Base-by-base conservation (phyloP, 2,329 filamentous ascomycete genomes). In the Diaporthe destruens region DNA sequence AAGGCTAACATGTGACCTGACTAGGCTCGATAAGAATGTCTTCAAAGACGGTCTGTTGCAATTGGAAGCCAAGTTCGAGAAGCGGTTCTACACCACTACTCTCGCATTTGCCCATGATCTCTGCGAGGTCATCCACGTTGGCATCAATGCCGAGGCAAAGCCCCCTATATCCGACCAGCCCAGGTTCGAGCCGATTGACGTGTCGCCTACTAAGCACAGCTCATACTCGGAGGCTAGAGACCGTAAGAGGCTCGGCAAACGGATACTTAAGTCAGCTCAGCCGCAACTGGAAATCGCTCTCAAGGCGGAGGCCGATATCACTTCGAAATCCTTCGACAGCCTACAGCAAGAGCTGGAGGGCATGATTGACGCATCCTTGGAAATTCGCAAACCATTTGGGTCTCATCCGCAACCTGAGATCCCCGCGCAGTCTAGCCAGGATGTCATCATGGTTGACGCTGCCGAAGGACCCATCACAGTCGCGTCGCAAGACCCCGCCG, bases 231-330 rank as follows among this genome's bases (percentile, higher is more conserved):
- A 97, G 77, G 90, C 94, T 74, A 93, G 94, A 72, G 93, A 97
- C 76, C 91, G 93, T 74, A 93, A 94, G 78, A 93, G 92, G 77
- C 85, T 97, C n/a, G 94, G 93, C 32, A 98, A 97, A 82, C 90
- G 95, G 34, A 97, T 98, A 74, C 88, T 97, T 76, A 97, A 94
- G 80, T 90, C 91, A 0, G 88, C 97, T 42, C 94, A 97, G 80
- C 91, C 93, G 18, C 87, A 91, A 56, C 85, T 98, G 3, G 93
- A 98, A 80, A 87, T 89, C 70, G 94, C 94, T 0, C 83, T 95
- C 59, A 89, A 88, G 69, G 93, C 94, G 70, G 96, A 98, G 81
- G 91, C 93, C n/a, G 93, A 96, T 74, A 87, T 97, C 54, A 91
- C 88, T 66, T 88, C 91, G 68, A 92, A 91, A 77, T 86, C 93